Conservation (phyloP, 768 basidiomycete species). For the Xerocomellus dryophilus region DNA sequence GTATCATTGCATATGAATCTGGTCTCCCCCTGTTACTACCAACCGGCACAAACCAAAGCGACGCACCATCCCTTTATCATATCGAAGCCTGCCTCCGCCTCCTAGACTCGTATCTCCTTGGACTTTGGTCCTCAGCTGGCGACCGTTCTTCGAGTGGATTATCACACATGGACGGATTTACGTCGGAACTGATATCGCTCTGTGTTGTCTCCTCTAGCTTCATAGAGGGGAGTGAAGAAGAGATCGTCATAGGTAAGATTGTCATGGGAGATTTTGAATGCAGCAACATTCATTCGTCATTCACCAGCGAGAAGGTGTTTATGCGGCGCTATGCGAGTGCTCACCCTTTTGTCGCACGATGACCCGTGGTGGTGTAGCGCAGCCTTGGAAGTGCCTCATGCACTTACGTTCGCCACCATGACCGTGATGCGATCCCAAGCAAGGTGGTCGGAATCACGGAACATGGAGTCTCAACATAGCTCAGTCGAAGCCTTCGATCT, state of each 20-base stretch:
- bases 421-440: slow-evolving; percentile 42
- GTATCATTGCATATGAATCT: slow-evolving; percentile 38
- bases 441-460: slow-evolving; percentile 16
- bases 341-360: slow-evolving; percentile 69
- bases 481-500: slow-evolving; percentile 56
- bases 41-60: slow-evolving; percentile 8
- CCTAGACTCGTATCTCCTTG: slow-evolving; percentile 61
- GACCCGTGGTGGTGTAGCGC: slow-evolving; percentile 53
- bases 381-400: slow-evolving; percentile 45
- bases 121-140: slow-evolving; percentile 44
- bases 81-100: slow-evolving; percentile 56
- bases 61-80: slow-evolving; percentile 41
- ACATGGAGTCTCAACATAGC: slow-evolving; percentile 1
- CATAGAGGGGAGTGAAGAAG: slow-evolving; percentile 21
- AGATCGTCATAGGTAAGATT: slow-evolving; percentile 16
- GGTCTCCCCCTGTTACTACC: slow-evolving; percentile 41
- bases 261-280: not conserved
- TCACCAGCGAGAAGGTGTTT: slow-evolving; percentile 45
- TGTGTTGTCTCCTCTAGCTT: slow-evolving; percentile 48
- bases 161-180: slow-evolving; percentile 30
- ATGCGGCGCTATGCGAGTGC: slow-evolving; percentile 58
- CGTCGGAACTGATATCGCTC: slow-evolving; percentile 48
- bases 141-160: slow-evolving; percentile 10
- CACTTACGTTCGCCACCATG: slow-evolving; percentile 47
- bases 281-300: not conserved